These are phyloP conservation scores for Steccherinum ochraceum DNA, from an alignment of 768 basidiomycete species.

Conservation along the genomic window DNA sequence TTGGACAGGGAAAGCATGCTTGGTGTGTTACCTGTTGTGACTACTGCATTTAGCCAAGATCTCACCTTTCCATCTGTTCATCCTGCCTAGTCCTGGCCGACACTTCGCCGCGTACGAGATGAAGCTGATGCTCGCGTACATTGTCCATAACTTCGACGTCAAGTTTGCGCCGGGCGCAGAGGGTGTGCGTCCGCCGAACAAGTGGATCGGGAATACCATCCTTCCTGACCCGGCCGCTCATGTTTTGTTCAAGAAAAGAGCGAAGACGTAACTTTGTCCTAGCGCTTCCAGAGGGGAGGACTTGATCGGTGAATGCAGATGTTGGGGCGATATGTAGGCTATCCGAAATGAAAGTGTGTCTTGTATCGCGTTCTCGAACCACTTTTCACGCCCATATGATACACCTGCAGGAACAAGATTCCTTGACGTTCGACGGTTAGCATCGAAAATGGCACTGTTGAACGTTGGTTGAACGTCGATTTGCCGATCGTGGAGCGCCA, in stretches of 20 bases:
- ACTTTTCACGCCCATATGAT: too few species aligned
- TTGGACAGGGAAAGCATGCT: slow-evolving; percentile 5
- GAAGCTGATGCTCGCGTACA: slow-evolving; percentile 19
- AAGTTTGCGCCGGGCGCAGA: slow-evolving; percentile 9
- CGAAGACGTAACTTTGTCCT: background rate
- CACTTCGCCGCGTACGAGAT: slow-evolving; percentile 21
- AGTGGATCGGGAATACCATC: background rate
- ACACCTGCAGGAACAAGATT: too few species aligned
- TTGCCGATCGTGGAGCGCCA: too few species aligned
- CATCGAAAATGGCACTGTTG: too few species aligned
- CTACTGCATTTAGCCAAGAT: too few species aligned
- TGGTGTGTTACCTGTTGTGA: slow-evolving; percentile 1
- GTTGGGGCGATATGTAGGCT: too few species aligned
- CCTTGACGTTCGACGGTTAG: too few species aligned
- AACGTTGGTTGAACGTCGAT: too few species aligned
- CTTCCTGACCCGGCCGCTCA: slow-evolving; percentile 7
- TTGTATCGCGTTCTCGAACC: too few species aligned
- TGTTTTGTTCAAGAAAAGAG: slow-evolving; percentile 16
- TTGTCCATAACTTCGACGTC: slow-evolving; percentile 18
- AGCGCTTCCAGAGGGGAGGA: too few species aligned
- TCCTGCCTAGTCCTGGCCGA: slow-evolving; percentile 18
- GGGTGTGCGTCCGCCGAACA: slow-evolving; percentile 5
- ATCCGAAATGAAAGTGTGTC: too few species aligned
- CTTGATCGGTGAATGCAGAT: too few species aligned
- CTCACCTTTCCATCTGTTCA: background rate